Percentiles rank a stretch among this genome's conserved stretches.
phyloP scores from a whole-genome alignment of 345 rosid genomes.

The Leavenworthia alabamica region DNA sequence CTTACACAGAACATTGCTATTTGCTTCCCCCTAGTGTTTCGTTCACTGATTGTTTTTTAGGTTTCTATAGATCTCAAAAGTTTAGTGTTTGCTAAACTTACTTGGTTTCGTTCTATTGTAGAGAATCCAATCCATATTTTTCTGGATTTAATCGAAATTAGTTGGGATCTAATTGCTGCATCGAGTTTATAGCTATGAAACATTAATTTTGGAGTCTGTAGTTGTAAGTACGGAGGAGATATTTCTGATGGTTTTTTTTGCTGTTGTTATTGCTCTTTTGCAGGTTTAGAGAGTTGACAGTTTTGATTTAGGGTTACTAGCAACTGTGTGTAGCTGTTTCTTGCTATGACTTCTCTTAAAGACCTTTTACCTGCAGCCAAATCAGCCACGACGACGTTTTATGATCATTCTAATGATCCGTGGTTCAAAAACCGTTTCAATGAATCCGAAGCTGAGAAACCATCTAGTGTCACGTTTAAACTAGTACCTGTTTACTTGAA shows the following conservation, averaged over 20 bases:
- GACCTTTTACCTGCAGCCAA: constrained; percentile 72
- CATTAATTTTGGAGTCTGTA: background rate
- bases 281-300: background rate
- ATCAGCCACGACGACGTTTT: constrained; percentile 43
- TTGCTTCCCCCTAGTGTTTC: background rate
- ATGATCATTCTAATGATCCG: constrained; percentile 84
- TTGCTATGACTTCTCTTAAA: constrained; percentile 51
- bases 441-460: constrained; percentile 40
- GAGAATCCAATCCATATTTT: background rate
- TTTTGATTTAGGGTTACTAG: background rate
- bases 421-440: constrained; percentile 81
- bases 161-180: background rate
- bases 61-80: background rate
- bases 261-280: too few relatives aligned
- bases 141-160: background rate
- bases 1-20: background rate
- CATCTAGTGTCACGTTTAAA: constrained; percentile 38
- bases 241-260: background rate
- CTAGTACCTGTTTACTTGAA: constrained; percentile 65
- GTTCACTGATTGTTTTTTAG: background rate
- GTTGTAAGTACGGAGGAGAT: background rate
- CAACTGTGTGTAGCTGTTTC: background rate
- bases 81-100: background rate
- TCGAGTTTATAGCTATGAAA: background rate
- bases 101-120: background rate